Percentiles rank a stretch among this genome's conserved stretches.
Conservation (phyloP, 2,329 filamentous ascomycete genomes). For the Cercospora zeae-maydis region DNA sequence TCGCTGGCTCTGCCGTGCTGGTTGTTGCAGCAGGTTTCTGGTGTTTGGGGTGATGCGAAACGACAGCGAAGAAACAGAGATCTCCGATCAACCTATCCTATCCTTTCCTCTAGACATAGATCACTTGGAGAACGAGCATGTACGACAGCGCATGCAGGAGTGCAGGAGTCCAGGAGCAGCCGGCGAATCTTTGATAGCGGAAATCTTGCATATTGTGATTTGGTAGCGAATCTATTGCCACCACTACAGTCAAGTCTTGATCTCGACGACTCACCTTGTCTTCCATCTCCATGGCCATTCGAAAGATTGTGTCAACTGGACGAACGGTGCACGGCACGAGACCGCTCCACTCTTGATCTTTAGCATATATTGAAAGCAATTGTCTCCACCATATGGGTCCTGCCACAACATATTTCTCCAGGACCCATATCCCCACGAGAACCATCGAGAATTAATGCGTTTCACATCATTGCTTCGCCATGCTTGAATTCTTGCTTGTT, state of each 20-base stretch:
- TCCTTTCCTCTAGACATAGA: not conserved
- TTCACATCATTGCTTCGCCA: not conserved
- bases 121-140: not conserved
- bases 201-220: not conserved
- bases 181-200: not conserved
- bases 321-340: not conserved
- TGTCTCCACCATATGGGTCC: not conserved
- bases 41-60: slow-evolving; percentile 18
- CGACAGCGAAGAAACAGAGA: not conserved
- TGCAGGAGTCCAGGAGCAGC: not conserved
- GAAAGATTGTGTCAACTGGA: no score
- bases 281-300: no score
- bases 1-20: slow-evolving; percentile 30
- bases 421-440: not conserved
- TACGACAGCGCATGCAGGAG: not conserved
- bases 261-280: not conserved
- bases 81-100: not conserved
- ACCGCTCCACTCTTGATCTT: not conserved
- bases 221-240: not conserved
- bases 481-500: slow-evolving; percentile 2
- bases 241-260: not conserved
- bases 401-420: not conserved
- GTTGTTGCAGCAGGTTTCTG: slow-evolving; percentile 25
- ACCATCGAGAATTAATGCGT: not conserved
- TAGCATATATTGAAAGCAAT: no score